Percentiles rank a stretch among this genome's conserved stretches.
Conservation (phyloP, 1,284 basidiomycete genomes). For the Gastroboletus turbinatus region DNA sequence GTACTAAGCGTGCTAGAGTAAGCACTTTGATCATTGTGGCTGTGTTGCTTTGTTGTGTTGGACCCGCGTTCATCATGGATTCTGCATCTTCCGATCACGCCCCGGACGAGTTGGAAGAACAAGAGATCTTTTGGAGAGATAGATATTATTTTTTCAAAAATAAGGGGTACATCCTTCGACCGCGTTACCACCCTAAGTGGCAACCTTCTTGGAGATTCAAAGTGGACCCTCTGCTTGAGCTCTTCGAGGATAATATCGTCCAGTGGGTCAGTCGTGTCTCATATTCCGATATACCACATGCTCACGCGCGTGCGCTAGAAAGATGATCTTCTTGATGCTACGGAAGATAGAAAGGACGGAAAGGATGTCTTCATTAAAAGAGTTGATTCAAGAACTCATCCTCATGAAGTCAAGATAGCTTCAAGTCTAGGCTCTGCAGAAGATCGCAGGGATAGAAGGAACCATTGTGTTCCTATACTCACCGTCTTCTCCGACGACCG, state of each 20-base stretch:
- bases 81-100: no score
- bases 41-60: background rate
- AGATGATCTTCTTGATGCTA: background rate
- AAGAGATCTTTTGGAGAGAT: background rate
- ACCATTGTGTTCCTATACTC: background rate
- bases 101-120: background rate
- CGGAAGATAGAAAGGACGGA: background rate
- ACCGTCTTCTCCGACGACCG: background rate
- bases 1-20: no score
- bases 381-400: no score
- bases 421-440: no score
- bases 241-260: background rate
- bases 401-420: no score
- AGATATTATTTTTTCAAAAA: background rate
- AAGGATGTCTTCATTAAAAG: slow-evolving; percentile 14
- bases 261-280: background rate
- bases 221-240: background rate
- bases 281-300: no score
- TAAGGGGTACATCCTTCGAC: background rate
- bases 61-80: no score
- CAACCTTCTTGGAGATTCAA: background rate
- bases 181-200: background rate
- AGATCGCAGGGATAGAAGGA: no score
- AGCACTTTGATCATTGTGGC: background rate
- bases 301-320: no score